Percentiles rank a stretch among this genome's conserved stretches.
Evolutionary conservation across 345 rosid genomes (phyloP).

Genomic region (Arabis alpina): DNA sequence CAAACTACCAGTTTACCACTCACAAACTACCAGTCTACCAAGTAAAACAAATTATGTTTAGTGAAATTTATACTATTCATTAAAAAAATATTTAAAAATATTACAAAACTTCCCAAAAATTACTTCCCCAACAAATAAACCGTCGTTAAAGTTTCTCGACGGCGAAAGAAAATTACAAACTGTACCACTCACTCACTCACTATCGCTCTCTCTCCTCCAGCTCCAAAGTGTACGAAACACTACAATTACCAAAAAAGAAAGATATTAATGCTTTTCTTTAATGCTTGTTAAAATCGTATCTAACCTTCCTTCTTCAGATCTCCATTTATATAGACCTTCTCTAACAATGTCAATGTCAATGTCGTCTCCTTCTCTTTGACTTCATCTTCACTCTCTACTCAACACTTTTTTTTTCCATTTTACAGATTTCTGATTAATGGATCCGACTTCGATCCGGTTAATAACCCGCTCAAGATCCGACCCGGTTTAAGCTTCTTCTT

Average conservation of each 20-base stretch:
- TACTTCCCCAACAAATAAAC: too few relatives aligned
- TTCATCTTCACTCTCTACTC: constrained; percentile 13
- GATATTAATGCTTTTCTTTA: neutral
- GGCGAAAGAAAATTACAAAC: neutral
- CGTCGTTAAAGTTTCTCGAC: too few relatives aligned
- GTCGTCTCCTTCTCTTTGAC: constrained; percentile 31
- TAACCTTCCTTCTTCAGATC: constrained; percentile 10
- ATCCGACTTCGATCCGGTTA: constrained; percentile 39
- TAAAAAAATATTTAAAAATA: too few relatives aligned
- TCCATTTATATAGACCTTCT: neutral
- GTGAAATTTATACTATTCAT: too few relatives aligned
- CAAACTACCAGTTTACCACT: too few relatives aligned
- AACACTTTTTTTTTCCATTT: too few relatives aligned
- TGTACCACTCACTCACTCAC: neutral
- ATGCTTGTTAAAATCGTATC: constrained; percentile 15
- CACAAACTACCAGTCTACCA: too few relatives aligned
- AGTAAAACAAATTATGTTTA: too few relatives aligned
- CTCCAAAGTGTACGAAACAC: constrained; percentile 6
- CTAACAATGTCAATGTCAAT: constrained; percentile 10
- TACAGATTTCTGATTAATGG: constrained; percentile 24
- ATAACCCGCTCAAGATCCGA: constrained; percentile 26
- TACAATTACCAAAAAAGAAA: constrained; percentile 12
- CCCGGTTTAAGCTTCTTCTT: constrained; percentile 21
- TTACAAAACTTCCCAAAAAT: too few relatives aligned
- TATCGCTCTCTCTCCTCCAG: neutral